Evolutionary conservation across 768 basidiomycete species (phyloP).

Genomic region (Trametes cingulata): DNA sequence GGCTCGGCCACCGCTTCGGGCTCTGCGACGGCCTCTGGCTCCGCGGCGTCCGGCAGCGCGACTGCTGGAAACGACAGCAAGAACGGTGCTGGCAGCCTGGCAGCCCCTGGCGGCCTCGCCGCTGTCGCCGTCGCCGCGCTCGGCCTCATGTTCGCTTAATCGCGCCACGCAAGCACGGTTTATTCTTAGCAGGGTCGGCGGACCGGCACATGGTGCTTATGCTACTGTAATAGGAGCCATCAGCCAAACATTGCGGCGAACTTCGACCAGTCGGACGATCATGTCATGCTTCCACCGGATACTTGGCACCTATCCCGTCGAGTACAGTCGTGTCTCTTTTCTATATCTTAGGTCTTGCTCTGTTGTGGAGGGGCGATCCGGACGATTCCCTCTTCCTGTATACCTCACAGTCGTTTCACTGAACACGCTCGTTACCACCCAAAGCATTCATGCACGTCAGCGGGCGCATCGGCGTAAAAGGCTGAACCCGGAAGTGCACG

Average conservation of each 20-base stretch:
- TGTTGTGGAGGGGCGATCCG: slow-evolving; percentile 2
- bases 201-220: no score
- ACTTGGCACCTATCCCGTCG: neutral
- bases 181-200: no score
- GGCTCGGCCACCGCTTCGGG: slow-evolving; percentile 24
- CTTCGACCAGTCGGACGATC: no score
- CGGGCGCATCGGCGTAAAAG: no score
- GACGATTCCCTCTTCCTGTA: slow-evolving; percentile 13
- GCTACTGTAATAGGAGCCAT: neutral
- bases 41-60: slow-evolving; percentile 23
- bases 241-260: neutral
- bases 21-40: slow-evolving; percentile 28
- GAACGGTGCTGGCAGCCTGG: slow-evolving; percentile 22
- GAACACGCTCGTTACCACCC: slow-evolving; percentile 14
- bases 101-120: slow-evolving; percentile 20
- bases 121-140: slow-evolving; percentile 26
- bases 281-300: neutral
- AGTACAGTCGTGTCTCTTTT: neutral
- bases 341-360: neutral
- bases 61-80: neutral
- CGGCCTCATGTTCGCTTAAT: slow-evolving; percentile 26
- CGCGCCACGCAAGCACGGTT: neutral
- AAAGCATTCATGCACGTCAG: no score
- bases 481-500: no score
- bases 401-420: slow-evolving; percentile 21